Evolutionary conservation across 768 basidiomycete genomes (phyloP).

Genomic region (Cyathus striatus): DNA sequence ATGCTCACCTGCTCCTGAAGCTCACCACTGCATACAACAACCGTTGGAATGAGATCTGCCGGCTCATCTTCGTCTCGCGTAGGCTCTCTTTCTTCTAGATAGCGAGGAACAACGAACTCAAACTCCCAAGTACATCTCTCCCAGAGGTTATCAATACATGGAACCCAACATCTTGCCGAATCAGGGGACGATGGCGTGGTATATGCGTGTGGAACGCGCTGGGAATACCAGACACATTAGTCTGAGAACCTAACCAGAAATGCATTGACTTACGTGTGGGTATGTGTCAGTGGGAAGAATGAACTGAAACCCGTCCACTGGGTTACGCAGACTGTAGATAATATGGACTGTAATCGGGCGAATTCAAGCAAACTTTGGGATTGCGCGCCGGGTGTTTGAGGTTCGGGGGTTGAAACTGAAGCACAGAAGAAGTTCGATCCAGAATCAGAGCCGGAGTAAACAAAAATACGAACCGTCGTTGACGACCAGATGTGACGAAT

Average conservation of each 20-base stretch:
- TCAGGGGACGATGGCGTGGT: conserved; percentile 85
- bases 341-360: conserved; percentile 73
- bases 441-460: background rate
- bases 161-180: conserved; percentile 97
- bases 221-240: conserved; percentile 10
- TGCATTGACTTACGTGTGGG: conserved; percentile 62
- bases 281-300: conserved; percentile 76
- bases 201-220: conserved; percentile 93
- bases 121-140: conserved; percentile 99
- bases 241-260: background rate
- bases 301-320: conserved; percentile 82
- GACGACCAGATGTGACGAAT: conserved; percentile 33
- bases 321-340: conserved; percentile 76
- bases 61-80: conserved; percentile 43
- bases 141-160: conserved; percentile 92
- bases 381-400: conserved; percentile 54
- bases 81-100: conserved; percentile 58
- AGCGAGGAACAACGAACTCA: conserved; percentile 89
- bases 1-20: conserved; percentile 81
- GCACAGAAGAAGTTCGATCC: no score
- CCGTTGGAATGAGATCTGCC: conserved; percentile 64
- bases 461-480: conserved; percentile 50
- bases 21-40: conserved; percentile 93
- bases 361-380: conserved; percentile 52
- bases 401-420: conserved; percentile 81